Conservation (phyloP, 2,329 filamentous ascomycete genomes). For the Trichoderma sp. region DNA sequence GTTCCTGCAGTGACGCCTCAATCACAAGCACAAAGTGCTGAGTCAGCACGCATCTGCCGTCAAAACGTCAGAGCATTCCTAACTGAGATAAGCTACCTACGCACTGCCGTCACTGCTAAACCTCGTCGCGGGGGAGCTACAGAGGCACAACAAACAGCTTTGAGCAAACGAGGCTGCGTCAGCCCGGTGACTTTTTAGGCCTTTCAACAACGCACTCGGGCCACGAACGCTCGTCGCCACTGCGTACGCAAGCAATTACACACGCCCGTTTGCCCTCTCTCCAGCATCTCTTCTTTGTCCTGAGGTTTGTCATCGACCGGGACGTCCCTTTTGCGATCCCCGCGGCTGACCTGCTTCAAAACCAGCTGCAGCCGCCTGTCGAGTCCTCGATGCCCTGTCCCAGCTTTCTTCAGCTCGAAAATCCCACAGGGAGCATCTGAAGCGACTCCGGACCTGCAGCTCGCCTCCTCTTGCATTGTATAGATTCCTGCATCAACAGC, state of each 20-base stretch:
- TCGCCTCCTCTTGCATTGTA: background rate
- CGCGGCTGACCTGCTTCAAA: background rate
- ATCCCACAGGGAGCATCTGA: background rate
- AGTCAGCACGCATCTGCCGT: background rate
- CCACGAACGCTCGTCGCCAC: constrained; percentile 3
- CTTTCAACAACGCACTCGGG: background rate
- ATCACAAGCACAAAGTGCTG: background rate
- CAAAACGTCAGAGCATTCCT: background rate
- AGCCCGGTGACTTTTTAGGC: constrained; percentile 10
- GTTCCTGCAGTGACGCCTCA: background rate
- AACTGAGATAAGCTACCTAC: background rate
- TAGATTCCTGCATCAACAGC: background rate
- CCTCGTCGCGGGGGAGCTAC: background rate
- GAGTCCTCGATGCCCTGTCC: constrained; percentile 4
- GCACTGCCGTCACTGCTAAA: background rate
- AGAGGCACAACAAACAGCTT: background rate
- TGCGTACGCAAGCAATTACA: constrained; percentile 20
- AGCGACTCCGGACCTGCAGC: background rate
- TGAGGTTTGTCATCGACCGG: background rate
- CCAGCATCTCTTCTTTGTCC: background rate
- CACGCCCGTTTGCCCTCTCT: background rate
- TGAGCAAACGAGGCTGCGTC: constrained; percentile 14
- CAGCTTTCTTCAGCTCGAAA: background rate
- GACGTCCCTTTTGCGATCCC: background rate
- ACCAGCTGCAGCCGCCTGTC: constrained; percentile 4